Percentiles rank a stretch among this genome's conserved stretches.
These are phyloP conservation scores for Inonotus hispidus DNA, from an alignment of 1,284 basidiomycete species.

Conservation along the genomic window DNA sequence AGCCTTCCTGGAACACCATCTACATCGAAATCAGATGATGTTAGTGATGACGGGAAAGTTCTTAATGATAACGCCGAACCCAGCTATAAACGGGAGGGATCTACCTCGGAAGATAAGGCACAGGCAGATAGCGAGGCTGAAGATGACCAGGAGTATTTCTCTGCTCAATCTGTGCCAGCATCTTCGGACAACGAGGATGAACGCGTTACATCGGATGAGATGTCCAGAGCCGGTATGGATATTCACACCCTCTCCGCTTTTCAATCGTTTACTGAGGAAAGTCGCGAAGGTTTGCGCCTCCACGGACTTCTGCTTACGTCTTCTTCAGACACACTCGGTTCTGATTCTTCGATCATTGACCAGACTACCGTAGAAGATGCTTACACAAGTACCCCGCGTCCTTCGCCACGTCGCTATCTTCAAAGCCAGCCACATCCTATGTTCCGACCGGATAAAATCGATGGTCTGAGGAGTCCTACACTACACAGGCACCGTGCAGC, in stretches of 20 bases:
- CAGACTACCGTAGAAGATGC: not conserved
- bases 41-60: too few relatives aligned
- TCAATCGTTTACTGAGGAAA: not conserved
- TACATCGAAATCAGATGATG: not conserved
- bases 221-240: not conserved
- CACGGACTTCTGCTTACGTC: not conserved
- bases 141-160: slow-evolving; percentile 5
- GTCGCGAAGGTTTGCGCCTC: not conserved
- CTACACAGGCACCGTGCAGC: not conserved
- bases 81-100: not conserved
- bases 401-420: not conserved
- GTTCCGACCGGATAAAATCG: not conserved
- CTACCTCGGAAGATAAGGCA: not conserved
- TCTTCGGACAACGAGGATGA: not conserved
- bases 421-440: not conserved
- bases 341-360: not conserved
- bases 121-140: not conserved
- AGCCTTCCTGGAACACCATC: not conserved
- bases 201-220: not conserved
- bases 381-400: not conserved
- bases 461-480: not conserved
- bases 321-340: not conserved
- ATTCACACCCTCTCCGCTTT: not conserved
- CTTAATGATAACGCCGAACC: not conserved
- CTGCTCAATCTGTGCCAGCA: not conserved